Evolutionary conservation across 805 yeast genomes (phyloP).

Genomic region (Starmerella riodocensis): DNA sequence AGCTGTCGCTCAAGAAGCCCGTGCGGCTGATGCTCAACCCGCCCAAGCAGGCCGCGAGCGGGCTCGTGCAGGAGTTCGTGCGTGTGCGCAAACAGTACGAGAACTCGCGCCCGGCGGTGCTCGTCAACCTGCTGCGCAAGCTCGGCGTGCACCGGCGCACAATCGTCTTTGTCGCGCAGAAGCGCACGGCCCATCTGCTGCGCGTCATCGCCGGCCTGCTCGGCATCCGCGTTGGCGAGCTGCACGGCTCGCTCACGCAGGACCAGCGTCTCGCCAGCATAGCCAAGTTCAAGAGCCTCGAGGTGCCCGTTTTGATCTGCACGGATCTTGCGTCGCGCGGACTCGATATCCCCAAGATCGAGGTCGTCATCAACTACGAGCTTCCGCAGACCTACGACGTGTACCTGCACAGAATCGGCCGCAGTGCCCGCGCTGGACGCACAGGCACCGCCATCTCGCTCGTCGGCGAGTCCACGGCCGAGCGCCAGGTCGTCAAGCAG

Average conservation of each 20-base stretch:
- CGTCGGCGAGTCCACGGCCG: slow-evolving; percentile 84
- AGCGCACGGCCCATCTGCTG: slow-evolving; percentile 77
- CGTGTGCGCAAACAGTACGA: slow-evolving; percentile 71
- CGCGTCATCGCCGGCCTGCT: slow-evolving; percentile 70
- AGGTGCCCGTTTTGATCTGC: slow-evolving; percentile 81
- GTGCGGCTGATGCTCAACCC: slow-evolving; percentile 93
- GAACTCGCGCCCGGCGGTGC: slow-evolving; percentile 64
- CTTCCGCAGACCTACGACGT: slow-evolving; percentile 90
- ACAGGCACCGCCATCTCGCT: slow-evolving; percentile 85
- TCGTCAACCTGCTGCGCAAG: slow-evolving; percentile 56
- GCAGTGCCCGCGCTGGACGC: slow-evolving; percentile 99
- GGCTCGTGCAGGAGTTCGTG: slow-evolving; percentile 83
- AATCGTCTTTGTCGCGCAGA: slow-evolving; percentile 84
- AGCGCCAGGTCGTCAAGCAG: slow-evolving; percentile 79
- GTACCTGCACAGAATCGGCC: slow-evolving; percentile 93
- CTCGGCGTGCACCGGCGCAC: slow-evolving; percentile 59
- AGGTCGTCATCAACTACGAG: slow-evolving; percentile 84
- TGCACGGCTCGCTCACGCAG: slow-evolving; percentile 70
- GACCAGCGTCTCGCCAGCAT: slow-evolving; percentile 86
- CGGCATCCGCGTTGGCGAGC: slow-evolving; percentile 64
- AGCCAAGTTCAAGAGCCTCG: slow-evolving; percentile 64
- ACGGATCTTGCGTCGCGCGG: slow-evolving; percentile 99
- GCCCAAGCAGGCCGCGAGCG: slow-evolving; percentile 87
- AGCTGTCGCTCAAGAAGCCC: slow-evolving; percentile 77
- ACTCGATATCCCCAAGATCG: slow-evolving; percentile 95